Conservation (phyloP, 441 rosid genomes). For the Bocquillonia castaneifolia region DNA sequence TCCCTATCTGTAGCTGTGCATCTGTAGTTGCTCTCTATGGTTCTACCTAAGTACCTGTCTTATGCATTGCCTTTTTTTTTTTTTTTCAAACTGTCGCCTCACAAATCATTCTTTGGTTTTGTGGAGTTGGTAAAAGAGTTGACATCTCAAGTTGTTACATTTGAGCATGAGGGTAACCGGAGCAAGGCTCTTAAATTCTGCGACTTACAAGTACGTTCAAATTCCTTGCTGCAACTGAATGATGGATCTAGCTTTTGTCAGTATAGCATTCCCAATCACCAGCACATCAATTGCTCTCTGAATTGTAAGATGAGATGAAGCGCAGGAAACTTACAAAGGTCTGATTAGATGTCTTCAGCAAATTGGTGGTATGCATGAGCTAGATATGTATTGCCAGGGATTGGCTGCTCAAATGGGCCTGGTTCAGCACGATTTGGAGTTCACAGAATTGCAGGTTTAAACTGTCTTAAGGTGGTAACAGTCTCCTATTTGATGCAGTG, state of each 20-base stretch:
- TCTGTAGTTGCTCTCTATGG: no score
- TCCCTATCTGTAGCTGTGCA: no score
- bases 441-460: constrained; percentile 87
- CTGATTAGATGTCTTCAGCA: constrained; percentile 88
- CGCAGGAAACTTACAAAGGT: constrained; percentile 75
- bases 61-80: no score
- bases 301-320: constrained; percentile 42
- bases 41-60: no score
- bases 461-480: background rate
- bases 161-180: constrained; percentile 98
- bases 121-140: constrained; percentile 42
- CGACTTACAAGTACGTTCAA: constrained; percentile 83
- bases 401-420: constrained; percentile 63
- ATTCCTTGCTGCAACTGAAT: constrained; percentile 36
- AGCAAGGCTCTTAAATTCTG: constrained; percentile 90
- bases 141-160: constrained; percentile 85
- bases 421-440: constrained; percentile 73
- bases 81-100: no score
- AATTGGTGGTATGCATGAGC: constrained; percentile 83
- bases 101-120: no score
- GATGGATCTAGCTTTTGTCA: constrained; percentile 36
- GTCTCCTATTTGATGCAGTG: background rate
- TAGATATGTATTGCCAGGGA: constrained; percentile 88
- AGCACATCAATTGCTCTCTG: constrained; percentile 29
- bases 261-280: constrained; percentile 32